Percentiles rank a stretch among this genome's conserved stretches.
phyloP scores from a whole-genome alignment of 2,329 filamentous ascomycete genomes.

The Phyllosticta citriasiana region DNA sequence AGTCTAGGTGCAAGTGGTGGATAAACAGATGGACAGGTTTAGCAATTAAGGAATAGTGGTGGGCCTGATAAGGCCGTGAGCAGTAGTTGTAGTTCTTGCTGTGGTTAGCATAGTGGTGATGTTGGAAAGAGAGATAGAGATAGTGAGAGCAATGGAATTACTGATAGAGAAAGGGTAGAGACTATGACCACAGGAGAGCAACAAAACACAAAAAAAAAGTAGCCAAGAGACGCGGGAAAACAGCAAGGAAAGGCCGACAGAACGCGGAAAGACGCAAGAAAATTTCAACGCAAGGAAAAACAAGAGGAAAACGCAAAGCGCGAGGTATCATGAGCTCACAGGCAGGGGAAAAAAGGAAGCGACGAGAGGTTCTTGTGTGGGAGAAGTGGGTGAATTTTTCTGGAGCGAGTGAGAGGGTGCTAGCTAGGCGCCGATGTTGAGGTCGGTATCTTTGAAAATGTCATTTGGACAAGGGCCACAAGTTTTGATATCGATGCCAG shows the following conservation, averaged over 20 bases:
- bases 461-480: background rate
- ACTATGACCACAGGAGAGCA: background rate
- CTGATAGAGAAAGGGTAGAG: background rate
- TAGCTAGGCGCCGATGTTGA: background rate
- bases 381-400: background rate
- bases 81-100: too few relatives aligned
- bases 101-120: background rate
- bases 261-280: background rate
- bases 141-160: background rate
- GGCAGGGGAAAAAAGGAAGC: background rate
- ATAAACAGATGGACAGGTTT: too few relatives aligned
- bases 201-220: background rate
- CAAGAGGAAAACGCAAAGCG: background rate
- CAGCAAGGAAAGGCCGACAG: background rate
- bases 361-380: background rate
- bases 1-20: too few relatives aligned
- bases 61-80: too few relatives aligned
- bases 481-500: background rate
- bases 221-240: background rate
- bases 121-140: background rate
- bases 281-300: background rate
- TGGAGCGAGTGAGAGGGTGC: background rate
- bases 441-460: background rate
- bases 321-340: background rate
- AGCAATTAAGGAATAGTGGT: too few relatives aligned